phyloP scores from a whole-genome alignment of 768 basidiomycete genomes.

The Heimioporus sp. region DNA sequence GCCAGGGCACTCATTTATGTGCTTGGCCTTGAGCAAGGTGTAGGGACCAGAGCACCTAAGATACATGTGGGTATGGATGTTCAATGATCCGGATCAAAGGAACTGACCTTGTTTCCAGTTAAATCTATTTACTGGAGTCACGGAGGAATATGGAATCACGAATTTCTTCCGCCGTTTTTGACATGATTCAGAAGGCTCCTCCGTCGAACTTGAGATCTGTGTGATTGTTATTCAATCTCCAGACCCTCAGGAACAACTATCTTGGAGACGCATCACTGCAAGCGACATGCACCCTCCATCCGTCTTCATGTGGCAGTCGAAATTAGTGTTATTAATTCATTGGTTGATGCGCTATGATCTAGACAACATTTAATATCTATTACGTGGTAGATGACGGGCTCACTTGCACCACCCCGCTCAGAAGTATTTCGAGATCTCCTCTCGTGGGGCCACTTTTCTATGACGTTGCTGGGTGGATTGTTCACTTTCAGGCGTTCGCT shows the following conservation, averaged over 20 bases:
- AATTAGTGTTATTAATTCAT: no score
- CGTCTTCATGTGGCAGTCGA: not conserved
- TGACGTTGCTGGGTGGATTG: constrained; percentile 1
- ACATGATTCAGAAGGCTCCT: not conserved
- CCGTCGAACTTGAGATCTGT: constrained; percentile 14
- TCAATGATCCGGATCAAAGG: no score
- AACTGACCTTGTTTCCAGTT: not conserved
- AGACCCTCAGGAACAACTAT: not conserved
- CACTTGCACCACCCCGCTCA: not conserved
- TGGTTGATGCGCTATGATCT: not conserved
- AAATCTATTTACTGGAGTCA: constrained; percentile 1
- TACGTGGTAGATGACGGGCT: no score
- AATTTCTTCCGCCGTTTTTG: constrained; percentile 13
- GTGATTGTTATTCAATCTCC: constrained; percentile 1
- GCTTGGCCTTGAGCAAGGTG: constrained; percentile 9
- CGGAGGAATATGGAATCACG: not conserved
- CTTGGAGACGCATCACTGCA: constrained; percentile 14
- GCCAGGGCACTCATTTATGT: constrained; percentile 14
- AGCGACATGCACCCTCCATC: not conserved
- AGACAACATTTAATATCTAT: not conserved
- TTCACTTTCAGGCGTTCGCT: constrained; percentile 12
- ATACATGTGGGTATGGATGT: constrained; percentile 1
- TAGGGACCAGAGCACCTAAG: not conserved
- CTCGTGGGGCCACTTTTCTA: not conserved
- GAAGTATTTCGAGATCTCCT: constrained; percentile 19